Evolutionary conservation across 495 filamentous ascomycete species (phyloP).

Genomic region (Paragyromitra xinjiangensis): DNA sequence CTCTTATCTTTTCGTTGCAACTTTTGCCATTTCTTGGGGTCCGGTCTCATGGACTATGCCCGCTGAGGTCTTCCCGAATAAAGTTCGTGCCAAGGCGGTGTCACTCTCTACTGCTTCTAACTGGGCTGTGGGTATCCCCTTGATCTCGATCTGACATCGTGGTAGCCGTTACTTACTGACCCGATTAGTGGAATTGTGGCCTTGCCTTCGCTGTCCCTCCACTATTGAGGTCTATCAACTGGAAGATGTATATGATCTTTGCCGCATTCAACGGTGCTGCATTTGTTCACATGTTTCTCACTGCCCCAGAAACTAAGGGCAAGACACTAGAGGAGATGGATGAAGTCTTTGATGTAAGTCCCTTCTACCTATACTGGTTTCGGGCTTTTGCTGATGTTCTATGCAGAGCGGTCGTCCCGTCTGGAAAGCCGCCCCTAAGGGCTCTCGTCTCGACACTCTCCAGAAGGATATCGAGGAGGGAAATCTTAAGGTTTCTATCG

Average conservation of each 20-base stretch:
- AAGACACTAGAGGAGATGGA: conserved; percentile 63
- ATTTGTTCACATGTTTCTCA: conserved; percentile 70
- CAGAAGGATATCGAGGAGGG: conserved; percentile 65
- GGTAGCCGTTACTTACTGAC: conserved; percentile 8
- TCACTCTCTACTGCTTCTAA: conserved; percentile 71
- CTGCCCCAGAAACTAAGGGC: conserved; percentile 66
- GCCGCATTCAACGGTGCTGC: conserved; percentile 65
- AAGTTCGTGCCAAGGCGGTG: conserved; percentile 73
- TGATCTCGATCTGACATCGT: background rate
- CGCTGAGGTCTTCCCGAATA: conserved; percentile 72
- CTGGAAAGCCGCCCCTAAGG: conserved; percentile 62
- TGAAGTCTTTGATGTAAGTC: conserved; percentile 60
- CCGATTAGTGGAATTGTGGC: conserved; percentile 56
- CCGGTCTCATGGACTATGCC: conserved; percentile 72
- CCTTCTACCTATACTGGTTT: background rate
- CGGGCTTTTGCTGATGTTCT: conserved; percentile 20
- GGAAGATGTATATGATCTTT: conserved; percentile 66
- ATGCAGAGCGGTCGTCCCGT: conserved; percentile 61
- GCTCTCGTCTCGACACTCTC: conserved; percentile 63
- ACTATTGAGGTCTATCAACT: conserved; percentile 65
- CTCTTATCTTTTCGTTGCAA: conserved; percentile 72
- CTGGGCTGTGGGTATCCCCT: conserved; percentile 61
- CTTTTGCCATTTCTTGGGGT: conserved; percentile 70
- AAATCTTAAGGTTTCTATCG: conserved; percentile 60
- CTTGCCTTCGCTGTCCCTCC: conserved; percentile 63